These are phyloP conservation scores for Colletotrichum tropicicola DNA, from an alignment of 2,329 filamentous ascomycete genomes.

Conservation along the genomic window DNA sequence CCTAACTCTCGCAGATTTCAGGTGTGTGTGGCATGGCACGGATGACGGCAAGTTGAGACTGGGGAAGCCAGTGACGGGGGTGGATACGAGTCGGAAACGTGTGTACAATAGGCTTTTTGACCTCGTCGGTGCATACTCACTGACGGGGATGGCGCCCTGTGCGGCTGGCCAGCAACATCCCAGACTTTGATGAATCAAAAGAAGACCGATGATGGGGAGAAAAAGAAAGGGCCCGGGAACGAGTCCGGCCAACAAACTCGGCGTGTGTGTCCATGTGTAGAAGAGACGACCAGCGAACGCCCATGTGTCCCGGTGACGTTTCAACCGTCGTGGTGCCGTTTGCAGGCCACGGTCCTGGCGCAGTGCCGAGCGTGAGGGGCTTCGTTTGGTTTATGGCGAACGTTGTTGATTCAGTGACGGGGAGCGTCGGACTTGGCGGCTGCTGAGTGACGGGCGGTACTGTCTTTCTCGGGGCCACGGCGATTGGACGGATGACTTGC, in stretches of 20 bases:
- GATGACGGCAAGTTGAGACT: not conserved
- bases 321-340: conserved; percentile 11
- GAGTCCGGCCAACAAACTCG: not conserved
- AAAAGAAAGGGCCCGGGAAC: not conserved
- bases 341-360: not conserved
- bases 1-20: not conserved
- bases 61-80: not conserved
- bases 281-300: conserved; percentile 1
- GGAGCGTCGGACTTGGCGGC: not conserved
- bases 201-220: conserved; percentile 3
- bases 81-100: not conserved
- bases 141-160: conserved; percentile 7
- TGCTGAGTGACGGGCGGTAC: too few species aligned
- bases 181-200: conserved; percentile 3
- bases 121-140: not conserved
- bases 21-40: not conserved
- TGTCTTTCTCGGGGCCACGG: too few species aligned
- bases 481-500: too few species aligned
- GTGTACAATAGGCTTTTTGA: conserved; percentile 2
- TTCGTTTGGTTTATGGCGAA: not conserved
- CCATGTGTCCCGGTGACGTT: conserved; percentile 9
- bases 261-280: not conserved
- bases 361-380: not conserved
- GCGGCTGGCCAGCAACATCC: conserved; percentile 9
- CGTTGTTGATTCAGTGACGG: not conserved